phyloP scores from a whole-genome alignment of 2,329 filamentous ascomycete genomes.

The Fusarium duplospermum region DNA sequence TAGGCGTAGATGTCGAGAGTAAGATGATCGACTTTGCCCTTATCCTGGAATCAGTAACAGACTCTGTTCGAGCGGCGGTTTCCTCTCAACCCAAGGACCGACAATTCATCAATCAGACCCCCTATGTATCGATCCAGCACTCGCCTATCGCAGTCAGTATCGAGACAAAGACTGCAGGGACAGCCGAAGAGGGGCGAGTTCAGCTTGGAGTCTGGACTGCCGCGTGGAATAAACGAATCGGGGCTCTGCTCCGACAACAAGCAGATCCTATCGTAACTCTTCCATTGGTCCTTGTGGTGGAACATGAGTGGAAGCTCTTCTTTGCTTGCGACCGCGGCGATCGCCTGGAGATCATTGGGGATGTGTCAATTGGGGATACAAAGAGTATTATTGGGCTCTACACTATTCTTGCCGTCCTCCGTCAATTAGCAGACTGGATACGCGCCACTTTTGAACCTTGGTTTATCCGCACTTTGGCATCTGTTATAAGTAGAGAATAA shows the following conservation, averaged over 20 bases:
- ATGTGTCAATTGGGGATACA: background rate
- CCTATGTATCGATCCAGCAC: background rate
- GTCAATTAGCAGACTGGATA: background rate
- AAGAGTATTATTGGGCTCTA: background rate
- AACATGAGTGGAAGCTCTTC: slow-evolving; percentile 17
- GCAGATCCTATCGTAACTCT: slow-evolving; percentile 12
- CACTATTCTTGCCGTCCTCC: background rate
- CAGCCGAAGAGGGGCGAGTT: slow-evolving; percentile 2
- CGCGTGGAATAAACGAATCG: background rate
- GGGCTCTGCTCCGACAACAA: background rate
- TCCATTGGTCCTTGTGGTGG: slow-evolving; percentile 8
- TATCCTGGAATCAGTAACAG: background rate
- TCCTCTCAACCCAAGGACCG: background rate
- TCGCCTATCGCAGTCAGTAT: background rate
- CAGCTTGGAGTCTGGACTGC: background rate
- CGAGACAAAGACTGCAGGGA: background rate
- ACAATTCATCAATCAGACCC: background rate
- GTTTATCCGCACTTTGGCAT: background rate
- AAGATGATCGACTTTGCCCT: slow-evolving; percentile 18
- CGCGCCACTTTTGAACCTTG: background rate
- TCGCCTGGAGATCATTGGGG: background rate
- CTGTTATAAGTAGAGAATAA: background rate
- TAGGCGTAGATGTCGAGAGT: background rate
- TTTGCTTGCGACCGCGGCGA: slow-evolving; percentile 17
- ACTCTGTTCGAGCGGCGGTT: background rate